Percentiles rank a stretch among this genome's conserved stretches.
Evolutionary conservation across 2,329 filamentous ascomycete genomes (phyloP).

Genomic region (Septoria petroselini): DNA sequence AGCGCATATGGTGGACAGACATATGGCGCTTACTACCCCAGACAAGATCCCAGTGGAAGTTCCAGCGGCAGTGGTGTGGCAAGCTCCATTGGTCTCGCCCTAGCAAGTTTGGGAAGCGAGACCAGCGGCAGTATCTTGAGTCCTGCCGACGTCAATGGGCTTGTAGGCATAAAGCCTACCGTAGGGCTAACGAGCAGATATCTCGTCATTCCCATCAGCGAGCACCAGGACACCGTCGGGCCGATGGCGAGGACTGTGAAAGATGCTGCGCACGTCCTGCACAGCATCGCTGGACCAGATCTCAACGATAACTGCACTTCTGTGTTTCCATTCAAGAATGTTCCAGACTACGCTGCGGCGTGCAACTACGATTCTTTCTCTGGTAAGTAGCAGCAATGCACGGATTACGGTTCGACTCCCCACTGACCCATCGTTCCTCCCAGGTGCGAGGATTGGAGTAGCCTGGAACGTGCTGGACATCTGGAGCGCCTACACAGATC

Average conservation of each 20-base stretch:
- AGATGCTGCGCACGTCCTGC: conserved; percentile 56
- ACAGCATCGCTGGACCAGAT: conserved; percentile 58
- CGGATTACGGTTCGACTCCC: neutral
- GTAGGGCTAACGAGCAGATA: conserved; percentile 62
- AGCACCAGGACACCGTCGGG: conserved; percentile 56
- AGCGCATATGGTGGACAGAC: conserved; percentile 62
- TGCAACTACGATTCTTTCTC: conserved; percentile 52
- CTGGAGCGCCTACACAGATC: conserved; percentile 34
- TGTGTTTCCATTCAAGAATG: conserved; percentile 53
- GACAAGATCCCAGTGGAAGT: conserved; percentile 61
- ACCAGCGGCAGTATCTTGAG: conserved; percentile 63
- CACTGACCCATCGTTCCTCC: neutral
- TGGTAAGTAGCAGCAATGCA: neutral
- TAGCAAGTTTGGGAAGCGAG: conserved; percentile 59
- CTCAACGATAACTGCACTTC: conserved; percentile 56
- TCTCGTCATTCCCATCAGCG: conserved; percentile 63
- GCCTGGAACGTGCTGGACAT: conserved; percentile 57
- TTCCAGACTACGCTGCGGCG: conserved; percentile 61
- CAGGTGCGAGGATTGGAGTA: conserved; percentile 59
- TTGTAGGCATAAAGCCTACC: conserved; percentile 67
- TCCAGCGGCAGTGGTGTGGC: conserved; percentile 62
- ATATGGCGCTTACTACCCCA: conserved; percentile 58
- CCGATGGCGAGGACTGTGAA: conserved; percentile 59
- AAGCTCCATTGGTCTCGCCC: conserved; percentile 57
- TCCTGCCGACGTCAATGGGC: conserved; percentile 56